These are phyloP conservation scores for Phytophthora boehmeriae DNA, from an alignment of 352 stramenopile species.

Conservation along the genomic window DNA sequence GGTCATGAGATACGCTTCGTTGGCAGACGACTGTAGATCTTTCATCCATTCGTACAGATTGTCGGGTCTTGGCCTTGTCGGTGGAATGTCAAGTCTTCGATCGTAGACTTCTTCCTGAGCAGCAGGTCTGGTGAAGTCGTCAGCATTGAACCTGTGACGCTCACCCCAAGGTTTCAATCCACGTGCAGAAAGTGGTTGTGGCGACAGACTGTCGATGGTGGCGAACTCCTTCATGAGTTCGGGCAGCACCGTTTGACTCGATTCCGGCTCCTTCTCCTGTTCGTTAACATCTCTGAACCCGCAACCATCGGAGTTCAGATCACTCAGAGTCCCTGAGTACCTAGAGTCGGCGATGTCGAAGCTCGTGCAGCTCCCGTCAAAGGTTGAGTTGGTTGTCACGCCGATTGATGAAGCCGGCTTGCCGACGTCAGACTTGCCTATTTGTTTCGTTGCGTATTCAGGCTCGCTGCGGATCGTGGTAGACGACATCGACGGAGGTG, in stretches of 20 bases:
- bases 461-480: neutral
- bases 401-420: slow-evolving; percentile 15
- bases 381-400: slow-evolving; percentile 22
- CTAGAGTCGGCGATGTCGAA: slow-evolving; percentile 25
- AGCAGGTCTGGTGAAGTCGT: slow-evolving; percentile 10
- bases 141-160: slow-evolving; percentile 1
- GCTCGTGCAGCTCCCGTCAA: slow-evolving; percentile 24
- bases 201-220: slow-evolving; percentile 5
- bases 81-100: neutral
- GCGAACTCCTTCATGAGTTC: slow-evolving; percentile 25
- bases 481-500: slow-evolving; percentile 14
- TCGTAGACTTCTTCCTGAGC: neutral
- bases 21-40: slow-evolving; percentile 40
- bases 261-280: slow-evolving; percentile 22
- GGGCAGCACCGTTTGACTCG: slow-evolving; percentile 5
- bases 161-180: slow-evolving; percentile 9
- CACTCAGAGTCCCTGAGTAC: slow-evolving; percentile 22
- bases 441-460: slow-evolving; percentile 2
- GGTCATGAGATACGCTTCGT: slow-evolving; percentile 48
- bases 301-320: slow-evolving; percentile 24
- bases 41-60: slow-evolving; percentile 42
- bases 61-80: slow-evolving; percentile 9
- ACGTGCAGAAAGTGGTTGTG: slow-evolving; percentile 4
- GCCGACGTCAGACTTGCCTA: slow-evolving; percentile 12
- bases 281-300: slow-evolving; percentile 6